Base-by-base conservation (phyloP, 805 yeast species). In the Phaffomyces opuntiae region DNA sequence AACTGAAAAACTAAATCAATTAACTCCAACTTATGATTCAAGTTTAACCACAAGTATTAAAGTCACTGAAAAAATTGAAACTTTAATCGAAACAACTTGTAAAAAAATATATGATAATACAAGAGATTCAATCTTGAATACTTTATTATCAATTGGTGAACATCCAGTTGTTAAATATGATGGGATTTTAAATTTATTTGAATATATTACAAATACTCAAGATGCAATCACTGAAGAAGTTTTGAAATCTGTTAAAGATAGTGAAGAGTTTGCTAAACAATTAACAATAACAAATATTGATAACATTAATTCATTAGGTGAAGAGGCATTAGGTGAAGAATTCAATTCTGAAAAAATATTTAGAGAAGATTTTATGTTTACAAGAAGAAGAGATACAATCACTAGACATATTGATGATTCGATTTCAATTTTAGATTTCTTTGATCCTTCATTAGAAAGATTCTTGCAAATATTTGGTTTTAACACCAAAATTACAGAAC, bases 281-380 rank as follows among this genome's bases (percentile, higher is more conserved):
- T 63, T 71, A 25, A 87, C 98, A 0, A 64, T 72, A 9, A 61
- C 60, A 7, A 76, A 80, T 5, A 91, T 93, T 19, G 73, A 72
- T 8, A 70, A 74, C 31, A 80, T 93, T 48, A 78, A 79, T 45
- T 51, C 62, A 7, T 53, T 82, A 17, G 98, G 96, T 0, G 70
- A 74, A 40, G 67, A 66, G 4, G 74, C 77, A n/a, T 67, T 89
- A 38, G 87, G 87, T 8, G 75, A 77, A 29, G 83, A 78, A 27
- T 73, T 70, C 38, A 66, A 68, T 14, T 53, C 76, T 26, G 83
- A 80, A 43, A 77, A 80, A 43, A 73, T 72, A 9, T 87, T 87
- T 61, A 75, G 83, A 47, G 74, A 84, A 9, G 81, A 79, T 27
- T 74, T 84, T 36, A 93, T 93, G 98, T 91, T 89, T 57, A 78